Evolutionary conservation across 805 yeast species (phyloP).

Genomic region (Saturnispora silvae): DNA sequence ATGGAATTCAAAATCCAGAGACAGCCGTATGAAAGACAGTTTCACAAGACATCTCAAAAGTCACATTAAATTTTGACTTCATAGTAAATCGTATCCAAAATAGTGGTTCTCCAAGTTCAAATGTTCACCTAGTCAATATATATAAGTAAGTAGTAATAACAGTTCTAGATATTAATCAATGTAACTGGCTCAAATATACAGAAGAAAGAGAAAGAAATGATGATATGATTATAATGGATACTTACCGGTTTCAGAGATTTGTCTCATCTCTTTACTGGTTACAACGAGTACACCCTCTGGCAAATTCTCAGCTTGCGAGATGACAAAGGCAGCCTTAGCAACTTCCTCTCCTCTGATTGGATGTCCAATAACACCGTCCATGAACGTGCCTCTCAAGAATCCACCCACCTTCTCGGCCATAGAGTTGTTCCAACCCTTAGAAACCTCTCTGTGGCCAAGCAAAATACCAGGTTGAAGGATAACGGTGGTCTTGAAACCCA

Average conservation of each 20-base stretch:
- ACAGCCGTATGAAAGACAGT: too few relatives aligned
- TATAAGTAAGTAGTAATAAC: too few relatives aligned
- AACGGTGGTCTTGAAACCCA: conserved; percentile 61
- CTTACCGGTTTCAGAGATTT: conserved; percentile 9
- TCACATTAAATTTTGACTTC: too few relatives aligned
- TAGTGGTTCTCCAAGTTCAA: too few relatives aligned
- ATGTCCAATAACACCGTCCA: conserved; percentile 24
- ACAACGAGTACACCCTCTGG: conserved; percentile 19
- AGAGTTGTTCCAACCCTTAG: conserved; percentile 30
- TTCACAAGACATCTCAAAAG: too few relatives aligned
- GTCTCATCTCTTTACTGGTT: conserved; percentile 16
- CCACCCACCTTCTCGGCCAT: conserved; percentile 26
- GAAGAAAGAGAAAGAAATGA: too few relatives aligned
- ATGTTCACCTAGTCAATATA: too few relatives aligned
- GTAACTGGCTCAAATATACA: too few relatives aligned
- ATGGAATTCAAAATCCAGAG: too few relatives aligned
- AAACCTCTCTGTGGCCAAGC: conserved; percentile 47
- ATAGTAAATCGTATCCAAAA: too few relatives aligned
- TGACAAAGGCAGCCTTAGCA: conserved; percentile 36
- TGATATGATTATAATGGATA: too few relatives aligned
- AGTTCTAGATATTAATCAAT: too few relatives aligned
- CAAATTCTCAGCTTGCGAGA: conserved; percentile 11
- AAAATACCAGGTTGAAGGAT: conserved; percentile 71
- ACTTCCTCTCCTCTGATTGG: conserved; percentile 62
- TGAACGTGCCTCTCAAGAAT: conserved; percentile 25